A percentile compares a stretch with the other conserved stretches of the same genome.
Evolutionary conservation across 768 basidiomycete species (phyloP).

Genomic region (Collybiopsis luxurians): DNA sequence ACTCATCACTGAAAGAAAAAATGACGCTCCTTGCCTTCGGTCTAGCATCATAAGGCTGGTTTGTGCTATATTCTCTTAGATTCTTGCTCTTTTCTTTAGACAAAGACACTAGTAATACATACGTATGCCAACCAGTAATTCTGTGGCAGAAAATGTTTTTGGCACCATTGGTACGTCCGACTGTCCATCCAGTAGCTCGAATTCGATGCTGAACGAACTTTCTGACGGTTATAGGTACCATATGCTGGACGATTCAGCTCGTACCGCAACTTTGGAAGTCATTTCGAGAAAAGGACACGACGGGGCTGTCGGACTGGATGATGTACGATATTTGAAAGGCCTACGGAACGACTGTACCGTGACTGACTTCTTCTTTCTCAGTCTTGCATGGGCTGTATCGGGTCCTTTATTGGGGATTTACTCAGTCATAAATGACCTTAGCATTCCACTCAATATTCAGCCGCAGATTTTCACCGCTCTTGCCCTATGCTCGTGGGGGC

Average conservation of each 20-base stretch:
- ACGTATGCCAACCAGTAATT: slow-evolving; percentile 50
- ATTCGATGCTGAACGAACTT: neutral
- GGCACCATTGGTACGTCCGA: slow-evolving; percentile 55
- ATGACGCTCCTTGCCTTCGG: too few species aligned
- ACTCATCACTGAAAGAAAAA: too few species aligned
- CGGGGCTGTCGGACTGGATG: slow-evolving; percentile 66
- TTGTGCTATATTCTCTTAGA: too few species aligned
- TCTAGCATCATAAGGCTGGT: too few species aligned
- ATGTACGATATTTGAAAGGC: slow-evolving; percentile 39
- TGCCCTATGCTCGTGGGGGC: slow-evolving; percentile 4
- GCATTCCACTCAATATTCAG: slow-evolving; percentile 70
- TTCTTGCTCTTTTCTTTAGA: too few species aligned
- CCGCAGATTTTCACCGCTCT: slow-evolving; percentile 55
- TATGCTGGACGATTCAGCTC: slow-evolving; percentile 66
- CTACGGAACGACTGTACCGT: neutral
- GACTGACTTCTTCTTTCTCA: slow-evolving; percentile 19
- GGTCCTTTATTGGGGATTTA: slow-evolving; percentile 66
- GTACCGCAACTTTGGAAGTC: slow-evolving; percentile 77
- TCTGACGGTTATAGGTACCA: slow-evolving; percentile 53
- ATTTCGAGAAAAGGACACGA: slow-evolving; percentile 61
- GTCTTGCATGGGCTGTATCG: slow-evolving; percentile 61
- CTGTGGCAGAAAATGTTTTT: slow-evolving; percentile 61
- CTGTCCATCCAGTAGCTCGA: neutral
- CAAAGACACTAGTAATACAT: too few species aligned
- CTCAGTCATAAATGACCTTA: slow-evolving; percentile 60